Conservation (phyloP, 176 grass and related monocot species). For the Oryza punctata region DNA sequence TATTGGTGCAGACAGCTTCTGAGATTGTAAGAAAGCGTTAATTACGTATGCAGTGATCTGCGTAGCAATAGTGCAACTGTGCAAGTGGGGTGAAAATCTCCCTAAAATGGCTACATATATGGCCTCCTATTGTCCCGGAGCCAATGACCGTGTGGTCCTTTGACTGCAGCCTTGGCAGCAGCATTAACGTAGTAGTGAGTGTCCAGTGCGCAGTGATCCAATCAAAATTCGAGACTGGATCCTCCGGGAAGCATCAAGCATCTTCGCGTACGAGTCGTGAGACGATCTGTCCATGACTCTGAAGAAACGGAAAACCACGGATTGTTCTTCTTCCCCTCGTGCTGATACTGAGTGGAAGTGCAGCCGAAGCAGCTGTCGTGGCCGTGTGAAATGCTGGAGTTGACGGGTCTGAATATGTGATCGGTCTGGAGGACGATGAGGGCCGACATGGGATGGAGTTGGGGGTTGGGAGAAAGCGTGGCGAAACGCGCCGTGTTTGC, state of each 20-base stretch:
- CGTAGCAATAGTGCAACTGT: neutral
- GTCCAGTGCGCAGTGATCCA: neutral
- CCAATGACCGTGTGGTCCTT: neutral
- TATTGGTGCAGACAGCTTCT: neutral
- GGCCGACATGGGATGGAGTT: neutral
- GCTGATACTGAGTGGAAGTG: too few relatives aligned
- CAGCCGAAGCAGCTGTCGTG: neutral
- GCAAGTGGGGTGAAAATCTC: neutral
- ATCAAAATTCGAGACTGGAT: slow-evolving; percentile 17
- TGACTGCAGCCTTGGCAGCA: neutral
- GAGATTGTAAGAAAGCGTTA: neutral
- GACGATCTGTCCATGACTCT: neutral
- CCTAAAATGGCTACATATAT: too few relatives aligned
- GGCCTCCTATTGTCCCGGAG: slow-evolving; percentile 27
- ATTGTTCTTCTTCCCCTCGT: neutral
- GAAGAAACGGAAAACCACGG: neutral
- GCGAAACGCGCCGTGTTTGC: neutral
- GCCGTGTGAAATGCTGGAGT: neutral
- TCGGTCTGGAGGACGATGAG: neutral
- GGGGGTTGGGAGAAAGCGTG: slow-evolving; percentile 24
- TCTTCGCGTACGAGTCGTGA: neutral
- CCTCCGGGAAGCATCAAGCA: neutral
- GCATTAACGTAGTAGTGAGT: neutral
- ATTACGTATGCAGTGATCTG: neutral
- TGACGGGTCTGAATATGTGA: too few relatives aligned